Evolutionary conservation across 805 yeast species (phyloP), one percentile per base, ranked within the genome.

Genomic region (Blastobotrys muscicola): DNA sequence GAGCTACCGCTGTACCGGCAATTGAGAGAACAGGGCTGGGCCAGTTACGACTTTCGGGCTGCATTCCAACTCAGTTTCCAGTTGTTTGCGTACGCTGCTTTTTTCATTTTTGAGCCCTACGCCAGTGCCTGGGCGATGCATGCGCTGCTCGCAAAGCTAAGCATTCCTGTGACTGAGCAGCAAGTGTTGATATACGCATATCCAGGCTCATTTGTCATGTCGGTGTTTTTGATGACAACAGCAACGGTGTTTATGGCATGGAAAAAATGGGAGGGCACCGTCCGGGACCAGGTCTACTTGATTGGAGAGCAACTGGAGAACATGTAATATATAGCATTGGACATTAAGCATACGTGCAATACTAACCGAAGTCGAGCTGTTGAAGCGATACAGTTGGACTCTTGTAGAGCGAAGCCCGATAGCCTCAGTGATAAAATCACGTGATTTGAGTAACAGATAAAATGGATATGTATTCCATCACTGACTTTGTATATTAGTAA

Each of bases 281-380:
- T 61, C n/a, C 46, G 62, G 12, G 67, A 62, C 43, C 57, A 58
- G 15, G 51, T 55, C 5, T 62, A 62, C 42, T 44, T 57, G 30
- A 53, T 61, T 15, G 66, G 67, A 11, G 52, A 53, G 36, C 61
- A 55, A 35, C 51, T 62, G 31, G 61, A 62, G 39, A 62, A 62
- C 42, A 47, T 53, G 43, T 52, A 44, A 12, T 38, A 29, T 38
- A 29, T 35, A 15, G 29, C 33, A 29, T 31, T 14, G 11, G 11
- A 35, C 29, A 29, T n/a, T 29, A 26, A 36, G n/a, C 10, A 36
- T 16, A 36, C 6, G 20, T 4, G 10, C n/a, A 36, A 13, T 13
- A 12, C n/a, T n/a, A n/a, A n/a, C n/a, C n/a, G n/a, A n/a, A n/a
- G n/a, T n/a, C n/a, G n/a, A n/a, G n/a, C n/a, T n/a, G n/a, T n/a